A percentile compares a stretch with the other conserved stretches of the same genome.
These are phyloP conservation scores for Niveomyces coronatus DNA, from an alignment of 2,329 filamentous ascomycete genomes.

Conservation along the genomic window DNA sequence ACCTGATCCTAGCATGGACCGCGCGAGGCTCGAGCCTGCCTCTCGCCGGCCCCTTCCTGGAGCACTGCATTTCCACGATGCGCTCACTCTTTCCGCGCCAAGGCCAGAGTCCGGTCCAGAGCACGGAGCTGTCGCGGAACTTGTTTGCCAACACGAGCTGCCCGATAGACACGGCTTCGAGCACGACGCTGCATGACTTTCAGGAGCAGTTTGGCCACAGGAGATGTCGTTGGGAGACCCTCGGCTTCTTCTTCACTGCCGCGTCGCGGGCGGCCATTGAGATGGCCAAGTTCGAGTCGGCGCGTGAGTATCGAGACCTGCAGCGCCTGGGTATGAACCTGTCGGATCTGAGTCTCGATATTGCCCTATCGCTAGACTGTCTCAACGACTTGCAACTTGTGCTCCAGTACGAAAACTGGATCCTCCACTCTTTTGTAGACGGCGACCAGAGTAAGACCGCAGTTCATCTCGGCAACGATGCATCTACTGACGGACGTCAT, in stretches of 20 bases:
- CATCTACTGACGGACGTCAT: neutral
- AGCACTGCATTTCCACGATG: conserved; percentile 5
- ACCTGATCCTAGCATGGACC: conserved; percentile 7
- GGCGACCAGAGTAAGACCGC: conserved; percentile 31
- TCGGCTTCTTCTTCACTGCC: conserved; percentile 16
- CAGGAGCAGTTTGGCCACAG: conserved; percentile 11
- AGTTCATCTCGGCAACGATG: neutral
- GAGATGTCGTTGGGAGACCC: conserved; percentile 16
- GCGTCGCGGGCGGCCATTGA: conserved; percentile 16
- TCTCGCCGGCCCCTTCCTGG: conserved; percentile 8
- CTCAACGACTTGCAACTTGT: conserved; percentile 35
- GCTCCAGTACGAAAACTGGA: conserved; percentile 36
- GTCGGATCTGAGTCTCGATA: conserved; percentile 16
- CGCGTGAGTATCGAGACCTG: conserved; percentile 11
- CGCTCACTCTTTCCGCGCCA: conserved; percentile 7
- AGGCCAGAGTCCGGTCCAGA: neutral
- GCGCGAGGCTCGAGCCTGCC: conserved; percentile 8
- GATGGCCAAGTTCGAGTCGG: conserved; percentile 11
- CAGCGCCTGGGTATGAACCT: conserved; percentile 13
- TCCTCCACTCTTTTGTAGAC: conserved; percentile 31
- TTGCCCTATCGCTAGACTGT: conserved; percentile 17
- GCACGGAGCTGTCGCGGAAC: conserved; percentile 1
- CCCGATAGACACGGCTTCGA: conserved; percentile 5
- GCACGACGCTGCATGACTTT: conserved; percentile 9
- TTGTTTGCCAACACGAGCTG: conserved; percentile 13